Conservation (phyloP, 179 eudicot genomes). For the Patellifolia procumbens region DNA sequence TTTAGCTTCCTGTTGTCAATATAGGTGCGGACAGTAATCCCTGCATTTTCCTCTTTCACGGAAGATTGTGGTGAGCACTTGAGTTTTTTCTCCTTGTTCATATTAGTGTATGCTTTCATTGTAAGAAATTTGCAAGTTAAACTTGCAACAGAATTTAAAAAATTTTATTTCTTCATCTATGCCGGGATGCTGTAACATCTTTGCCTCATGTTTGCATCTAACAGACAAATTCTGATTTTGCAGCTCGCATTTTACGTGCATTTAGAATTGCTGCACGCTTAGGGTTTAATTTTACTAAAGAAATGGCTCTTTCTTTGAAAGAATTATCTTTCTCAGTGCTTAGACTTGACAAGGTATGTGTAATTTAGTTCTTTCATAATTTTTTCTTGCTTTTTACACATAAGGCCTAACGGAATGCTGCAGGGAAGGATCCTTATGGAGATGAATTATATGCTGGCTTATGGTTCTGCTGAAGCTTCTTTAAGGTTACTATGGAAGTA, state of each 20-base stretch:
- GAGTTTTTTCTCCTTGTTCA: not conserved
- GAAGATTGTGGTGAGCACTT: constrained; percentile 73
- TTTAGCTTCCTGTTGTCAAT: constrained; percentile 19
- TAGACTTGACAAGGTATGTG: constrained; percentile 71
- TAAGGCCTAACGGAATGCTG: constrained; percentile 11
- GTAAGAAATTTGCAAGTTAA: not conserved
- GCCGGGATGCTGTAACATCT: not conserved
- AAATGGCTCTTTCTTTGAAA: constrained; percentile 51
- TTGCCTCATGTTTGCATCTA: constrained; percentile 9
- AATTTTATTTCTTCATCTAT: not conserved
- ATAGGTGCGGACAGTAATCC: constrained; percentile 67
- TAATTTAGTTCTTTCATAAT: not conserved
- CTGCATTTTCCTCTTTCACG: constrained; percentile 54
- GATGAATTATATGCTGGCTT: constrained; percentile 76
- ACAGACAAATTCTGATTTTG: constrained; percentile 21
- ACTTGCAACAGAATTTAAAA: not conserved
- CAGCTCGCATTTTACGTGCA: constrained; percentile 90
- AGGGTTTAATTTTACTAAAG: constrained; percentile 58
- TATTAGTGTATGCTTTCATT: not conserved
- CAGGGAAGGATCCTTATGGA: constrained; percentile 82
- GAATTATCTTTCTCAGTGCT: constrained; percentile 50
- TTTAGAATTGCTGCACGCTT: constrained; percentile 81
- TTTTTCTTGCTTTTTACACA: constrained; percentile 5
- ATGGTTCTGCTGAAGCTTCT: constrained; percentile 76
- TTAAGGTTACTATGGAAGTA: constrained; percentile 67